Evolutionary conservation across 2,329 filamentous ascomycete species (phyloP), one percentile per base, ranked within the genome.

Genomic region (Dothistroma septosporum): DNA sequence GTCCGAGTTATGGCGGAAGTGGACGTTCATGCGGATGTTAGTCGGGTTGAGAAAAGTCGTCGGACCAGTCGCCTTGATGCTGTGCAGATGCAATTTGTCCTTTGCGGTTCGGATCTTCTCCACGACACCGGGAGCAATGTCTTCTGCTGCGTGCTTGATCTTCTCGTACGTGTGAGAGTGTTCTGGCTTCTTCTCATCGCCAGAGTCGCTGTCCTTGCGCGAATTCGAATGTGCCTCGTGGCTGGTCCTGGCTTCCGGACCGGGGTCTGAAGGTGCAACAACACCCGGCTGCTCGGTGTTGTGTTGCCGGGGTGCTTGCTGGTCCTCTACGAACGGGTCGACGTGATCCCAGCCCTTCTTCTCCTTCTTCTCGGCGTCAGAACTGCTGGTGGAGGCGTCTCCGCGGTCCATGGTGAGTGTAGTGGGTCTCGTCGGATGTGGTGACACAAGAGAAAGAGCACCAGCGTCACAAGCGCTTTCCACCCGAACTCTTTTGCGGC

Each of bases 111-210:
- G 24, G 50, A 64, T 50, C 48, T 60, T 62, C 19, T 66, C 58
- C 10, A 64, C 60, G 1, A 66, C 57, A 22, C 60, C 64, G 16
- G 60, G 32, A 28, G 60, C 55, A 8, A 56, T 53, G 56, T 62
- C 62, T 31, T 60, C 62, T 31, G 58, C 58, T 8, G 62, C 62
- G 10, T 58, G 52, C 46, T 59, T 60, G 41, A 63, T 31, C 28
- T 63, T 66, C 31, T 63, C 62, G 4, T 62, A 57, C 6, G 55
- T 58, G 50, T 47, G 24, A 11, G 12, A 11, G 31, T 35, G 50
- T 16, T 35, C 31, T 32, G 16, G 28, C 28, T 35, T 35, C 7
- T 35, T 28, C 12, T 53, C n/a, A 12, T 14, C 24, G 8, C 31
- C 21, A 28, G 49, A 24, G 31, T 32, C 21, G 47, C 47, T 24